phyloP scores from a whole-genome alignment of 129 eudicot genomes.

The Flaveria trinervia region DNA sequence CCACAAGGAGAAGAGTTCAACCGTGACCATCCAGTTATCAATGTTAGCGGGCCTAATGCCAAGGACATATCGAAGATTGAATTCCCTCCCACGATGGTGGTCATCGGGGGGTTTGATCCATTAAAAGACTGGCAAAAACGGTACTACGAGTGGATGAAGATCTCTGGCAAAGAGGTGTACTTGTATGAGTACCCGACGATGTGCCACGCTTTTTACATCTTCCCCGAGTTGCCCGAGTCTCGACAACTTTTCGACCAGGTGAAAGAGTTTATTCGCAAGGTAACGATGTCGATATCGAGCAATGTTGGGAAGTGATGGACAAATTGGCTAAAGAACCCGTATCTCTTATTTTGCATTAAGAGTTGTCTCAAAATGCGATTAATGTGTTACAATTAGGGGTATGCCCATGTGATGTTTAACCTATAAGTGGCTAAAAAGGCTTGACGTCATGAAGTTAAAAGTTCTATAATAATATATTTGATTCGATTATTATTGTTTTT shows the following conservation, averaged over 20 bases:
- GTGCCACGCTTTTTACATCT: slow-evolving; percentile 13
- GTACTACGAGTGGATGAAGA: slow-evolving; percentile 8
- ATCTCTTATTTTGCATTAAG: not conserved
- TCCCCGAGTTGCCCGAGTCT: slow-evolving; percentile 10
- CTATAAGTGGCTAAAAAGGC: not conserved
- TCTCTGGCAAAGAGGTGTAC: not conserved
- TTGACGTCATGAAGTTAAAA: not conserved
- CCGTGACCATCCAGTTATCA: not conserved
- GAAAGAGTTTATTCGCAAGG: not conserved
- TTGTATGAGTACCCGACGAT: slow-evolving; percentile 1
- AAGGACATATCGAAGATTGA: not conserved
- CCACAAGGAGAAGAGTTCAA: slow-evolving; percentile 13
- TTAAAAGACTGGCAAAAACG: not conserved
- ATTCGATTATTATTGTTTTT: not conserved
- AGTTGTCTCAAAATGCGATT: not conserved
- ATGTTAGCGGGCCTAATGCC: not conserved
- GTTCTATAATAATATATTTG: not conserved
- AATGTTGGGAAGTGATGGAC: not conserved
- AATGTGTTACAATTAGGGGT: not conserved
- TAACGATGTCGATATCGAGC: not conserved
- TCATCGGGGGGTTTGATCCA: not conserved
- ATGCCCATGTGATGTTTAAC: not conserved
- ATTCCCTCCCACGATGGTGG: slow-evolving; percentile 4
- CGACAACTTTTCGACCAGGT: not conserved
- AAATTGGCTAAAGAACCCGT: not conserved